Conservation (phyloP, 2,329 filamentous ascomycete species). For the Cylindrodendrum hubeiense region DNA sequence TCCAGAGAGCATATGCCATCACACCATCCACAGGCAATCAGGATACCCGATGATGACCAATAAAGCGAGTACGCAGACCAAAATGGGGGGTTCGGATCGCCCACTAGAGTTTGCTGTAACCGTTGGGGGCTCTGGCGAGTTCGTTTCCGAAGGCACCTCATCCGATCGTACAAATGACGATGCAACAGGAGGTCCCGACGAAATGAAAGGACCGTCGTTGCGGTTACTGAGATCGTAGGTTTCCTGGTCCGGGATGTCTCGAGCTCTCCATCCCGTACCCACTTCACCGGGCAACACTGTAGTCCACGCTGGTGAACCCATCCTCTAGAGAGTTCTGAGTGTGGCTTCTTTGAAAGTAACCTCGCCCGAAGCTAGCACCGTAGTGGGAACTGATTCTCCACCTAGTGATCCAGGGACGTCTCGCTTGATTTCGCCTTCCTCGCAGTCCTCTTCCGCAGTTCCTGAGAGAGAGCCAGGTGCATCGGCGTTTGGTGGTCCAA, state of each 20-base stretch:
- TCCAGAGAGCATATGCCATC: neutral
- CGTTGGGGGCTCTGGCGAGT: neutral
- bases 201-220: neutral
- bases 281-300: neutral
- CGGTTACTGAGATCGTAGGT: neutral
- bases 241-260: slow-evolving; percentile 3
- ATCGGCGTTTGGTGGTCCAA: neutral
- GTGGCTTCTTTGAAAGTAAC: neutral
- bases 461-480: neutral
- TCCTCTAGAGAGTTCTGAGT: slow-evolving; percentile 1
- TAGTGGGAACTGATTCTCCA: neutral
- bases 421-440: slow-evolving; percentile 1
- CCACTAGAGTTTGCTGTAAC: slow-evolving; percentile 10
- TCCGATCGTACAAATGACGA: slow-evolving; percentile 11
- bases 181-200: neutral
- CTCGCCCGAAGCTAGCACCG: neutral
- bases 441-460: slow-evolving; percentile 1
- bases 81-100: neutral
- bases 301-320: neutral
- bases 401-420: neutral
- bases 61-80: neutral
- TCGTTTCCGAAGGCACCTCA: neutral
- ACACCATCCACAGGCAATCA: neutral
- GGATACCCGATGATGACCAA: slow-evolving; percentile 4
- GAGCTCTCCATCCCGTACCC: neutral